A percentile compares a stretch with the other conserved stretches of the same genome.
phyloP scores from a whole-genome alignment of 441 rosid species.

The Theobroma grandiflorum region DNA sequence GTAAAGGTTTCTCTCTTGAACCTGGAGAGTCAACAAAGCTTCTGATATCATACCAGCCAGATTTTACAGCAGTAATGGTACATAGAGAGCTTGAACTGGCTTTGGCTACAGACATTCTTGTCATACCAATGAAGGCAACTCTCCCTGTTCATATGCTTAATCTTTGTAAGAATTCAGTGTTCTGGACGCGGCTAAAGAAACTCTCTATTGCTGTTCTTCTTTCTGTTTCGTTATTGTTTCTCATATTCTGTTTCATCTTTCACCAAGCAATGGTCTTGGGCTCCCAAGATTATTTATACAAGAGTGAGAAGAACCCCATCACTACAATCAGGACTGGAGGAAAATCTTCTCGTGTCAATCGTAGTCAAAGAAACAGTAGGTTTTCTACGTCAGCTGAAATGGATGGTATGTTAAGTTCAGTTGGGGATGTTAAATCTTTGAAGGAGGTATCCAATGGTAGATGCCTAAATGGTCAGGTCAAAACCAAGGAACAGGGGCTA shows the following conservation, averaged over 20 bases:
- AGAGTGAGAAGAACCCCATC: conserved; percentile 47
- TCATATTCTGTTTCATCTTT: conserved; percentile 55
- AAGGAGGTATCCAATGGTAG: conserved; percentile 37
- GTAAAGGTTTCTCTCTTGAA: conserved; percentile 60
- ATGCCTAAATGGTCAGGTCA: conserved; percentile 31
- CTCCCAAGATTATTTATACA: conserved; percentile 45
- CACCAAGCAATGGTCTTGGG: conserved; percentile 46
- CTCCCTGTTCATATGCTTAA: conserved; percentile 63
- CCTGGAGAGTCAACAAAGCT: conserved; percentile 77
- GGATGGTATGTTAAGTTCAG: conserved; percentile 52
- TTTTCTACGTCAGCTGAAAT: conserved; percentile 47
- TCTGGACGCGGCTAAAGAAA: conserved; percentile 72
- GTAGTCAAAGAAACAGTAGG: conserved; percentile 38
- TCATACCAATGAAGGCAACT: conserved; percentile 79
- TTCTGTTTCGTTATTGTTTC: conserved; percentile 49
- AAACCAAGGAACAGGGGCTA: conserved; percentile 23
- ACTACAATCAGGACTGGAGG: conserved; percentile 31
- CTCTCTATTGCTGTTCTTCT: conserved; percentile 49
- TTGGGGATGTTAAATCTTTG: conserved; percentile 44
- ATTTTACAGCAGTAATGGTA: conserved; percentile 55
- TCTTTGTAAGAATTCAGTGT: conserved; percentile 65
- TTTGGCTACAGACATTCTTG: conserved; percentile 64
- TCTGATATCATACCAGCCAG: conserved; percentile 59
- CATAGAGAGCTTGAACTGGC: conserved; percentile 65
- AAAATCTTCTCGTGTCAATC: conserved; percentile 41